These are phyloP conservation scores for Leccinum subtestaceum DNA, from an alignment of 768 basidiomycete genomes.

Conservation along the genomic window DNA sequence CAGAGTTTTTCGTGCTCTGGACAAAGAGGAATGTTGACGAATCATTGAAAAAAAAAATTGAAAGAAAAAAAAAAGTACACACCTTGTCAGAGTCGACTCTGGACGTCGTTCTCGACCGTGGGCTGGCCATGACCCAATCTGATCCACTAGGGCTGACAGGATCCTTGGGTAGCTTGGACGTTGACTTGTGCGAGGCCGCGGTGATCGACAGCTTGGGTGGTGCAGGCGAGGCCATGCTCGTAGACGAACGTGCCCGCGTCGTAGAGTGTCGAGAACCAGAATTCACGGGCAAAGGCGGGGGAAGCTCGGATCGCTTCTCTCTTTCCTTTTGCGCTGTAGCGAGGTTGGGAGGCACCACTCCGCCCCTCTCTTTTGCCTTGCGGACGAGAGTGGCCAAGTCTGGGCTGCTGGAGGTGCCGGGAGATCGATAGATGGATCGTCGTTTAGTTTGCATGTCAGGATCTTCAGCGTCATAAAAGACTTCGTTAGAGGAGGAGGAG, in stretches of 20 bases:
- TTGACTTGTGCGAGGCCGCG: constrained; percentile 22
- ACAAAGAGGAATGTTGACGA: not conserved
- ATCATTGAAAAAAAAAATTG: not conserved
- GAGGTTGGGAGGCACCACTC: constrained; percentile 36
- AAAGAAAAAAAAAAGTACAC: not conserved
- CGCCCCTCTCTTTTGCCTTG: constrained; percentile 74
- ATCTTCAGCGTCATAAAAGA: constrained; percentile 66
- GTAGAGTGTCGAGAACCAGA: constrained; percentile 27
- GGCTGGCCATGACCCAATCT: constrained; percentile 50
- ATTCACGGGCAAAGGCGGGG: constrained; percentile 43
- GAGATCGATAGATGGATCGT: constrained; percentile 81
- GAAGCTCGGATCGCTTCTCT: constrained; percentile 38
- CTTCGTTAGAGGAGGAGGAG: constrained; percentile 54
- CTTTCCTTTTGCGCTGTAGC: constrained; percentile 26
- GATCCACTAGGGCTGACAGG: constrained; percentile 35
- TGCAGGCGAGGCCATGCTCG: constrained; percentile 31
- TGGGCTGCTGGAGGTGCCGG: constrained; percentile 88
- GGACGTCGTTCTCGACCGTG: constrained; percentile 41
- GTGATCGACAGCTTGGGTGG: constrained; percentile 38
- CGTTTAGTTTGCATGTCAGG: constrained; percentile 69
- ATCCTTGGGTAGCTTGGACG: constrained; percentile 25
- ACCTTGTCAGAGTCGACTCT: constrained; percentile 52
- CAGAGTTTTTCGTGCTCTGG: constrained; percentile 52
- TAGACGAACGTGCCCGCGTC: constrained; percentile 43
- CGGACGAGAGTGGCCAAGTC: constrained; percentile 85